A percentile compares a stretch with the other conserved stretches of the same genome.
These are phyloP conservation scores for Rhinocladiella similis DNA, from an alignment of 2,329 filamentous ascomycete genomes.

Conservation along the genomic window DNA sequence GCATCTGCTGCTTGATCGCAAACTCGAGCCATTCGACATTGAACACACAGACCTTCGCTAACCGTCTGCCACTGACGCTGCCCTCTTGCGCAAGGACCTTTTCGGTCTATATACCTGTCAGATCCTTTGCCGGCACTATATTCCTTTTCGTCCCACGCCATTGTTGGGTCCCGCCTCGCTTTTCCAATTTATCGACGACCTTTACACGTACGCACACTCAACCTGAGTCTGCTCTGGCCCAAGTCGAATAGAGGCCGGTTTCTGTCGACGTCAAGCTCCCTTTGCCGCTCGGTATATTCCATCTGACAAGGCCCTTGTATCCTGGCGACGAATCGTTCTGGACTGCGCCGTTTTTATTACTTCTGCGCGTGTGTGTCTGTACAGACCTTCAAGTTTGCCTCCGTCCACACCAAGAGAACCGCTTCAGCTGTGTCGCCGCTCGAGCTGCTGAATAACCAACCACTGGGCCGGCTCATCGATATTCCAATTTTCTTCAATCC, in stretches of 20 bases:
- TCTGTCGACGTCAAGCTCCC: background rate
- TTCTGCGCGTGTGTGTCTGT: background rate
- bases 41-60: background rate
- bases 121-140: background rate
- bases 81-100: background rate
- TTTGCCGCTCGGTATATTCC: no score
- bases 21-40: background rate
- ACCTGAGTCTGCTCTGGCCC: background rate
- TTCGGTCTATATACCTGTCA: conserved; percentile 9
- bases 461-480: background rate
- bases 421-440: background rate
- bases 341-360: no score
- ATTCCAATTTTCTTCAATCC: conserved; percentile 3
- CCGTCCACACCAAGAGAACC: conserved; percentile 2
- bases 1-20: background rate
- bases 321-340: no score
- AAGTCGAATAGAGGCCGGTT: background rate
- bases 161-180: background rate
- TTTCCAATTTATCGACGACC: conserved; percentile 1
- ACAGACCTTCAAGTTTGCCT: background rate
- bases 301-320: no score
- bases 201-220: background rate
- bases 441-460: conserved; percentile 10
- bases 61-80: background rate
- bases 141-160: background rate